These are phyloP conservation scores for Pterocarpus macrocarpus DNA, from an alignment of 306 rosid species.

Conservation along the genomic window DNA sequence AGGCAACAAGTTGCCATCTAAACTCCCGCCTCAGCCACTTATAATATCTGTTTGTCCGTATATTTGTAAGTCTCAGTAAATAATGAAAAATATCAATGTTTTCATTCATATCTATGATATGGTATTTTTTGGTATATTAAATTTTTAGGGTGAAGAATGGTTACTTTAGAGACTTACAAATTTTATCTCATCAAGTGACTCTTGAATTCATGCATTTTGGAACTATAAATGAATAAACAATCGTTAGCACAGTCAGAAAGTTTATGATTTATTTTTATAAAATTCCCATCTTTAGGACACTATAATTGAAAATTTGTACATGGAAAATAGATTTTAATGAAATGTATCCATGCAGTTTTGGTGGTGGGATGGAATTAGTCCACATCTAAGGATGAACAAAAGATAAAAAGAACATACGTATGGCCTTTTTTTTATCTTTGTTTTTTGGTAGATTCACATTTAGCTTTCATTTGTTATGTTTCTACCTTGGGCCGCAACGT, in stretches of 20 bases:
- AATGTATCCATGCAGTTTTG: not conserved
- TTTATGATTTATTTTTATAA: not conserved
- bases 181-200: no score
- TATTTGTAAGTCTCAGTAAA: no score
- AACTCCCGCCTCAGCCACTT: no score
- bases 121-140: not conserved
- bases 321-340: not conserved
- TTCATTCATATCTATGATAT: not conserved
- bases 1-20: no score
- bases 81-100: not conserved
- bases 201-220: no score
- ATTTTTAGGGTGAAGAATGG: not conserved
- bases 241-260: no score
- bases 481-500: slow-evolving; percentile 29
- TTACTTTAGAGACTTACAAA: no score
- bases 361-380: not conserved
- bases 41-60: no score
- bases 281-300: not conserved
- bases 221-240: no score
- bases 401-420: slow-evolving; percentile 6
- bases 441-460: not conserved
- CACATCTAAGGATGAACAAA: slow-evolving; percentile 14
- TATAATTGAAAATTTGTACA: not conserved
- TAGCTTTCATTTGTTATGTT: slow-evolving; percentile 36
- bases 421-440: not conserved